Conservation (phyloP, 306 rosid species). For the Fragaria vesca region DNA sequence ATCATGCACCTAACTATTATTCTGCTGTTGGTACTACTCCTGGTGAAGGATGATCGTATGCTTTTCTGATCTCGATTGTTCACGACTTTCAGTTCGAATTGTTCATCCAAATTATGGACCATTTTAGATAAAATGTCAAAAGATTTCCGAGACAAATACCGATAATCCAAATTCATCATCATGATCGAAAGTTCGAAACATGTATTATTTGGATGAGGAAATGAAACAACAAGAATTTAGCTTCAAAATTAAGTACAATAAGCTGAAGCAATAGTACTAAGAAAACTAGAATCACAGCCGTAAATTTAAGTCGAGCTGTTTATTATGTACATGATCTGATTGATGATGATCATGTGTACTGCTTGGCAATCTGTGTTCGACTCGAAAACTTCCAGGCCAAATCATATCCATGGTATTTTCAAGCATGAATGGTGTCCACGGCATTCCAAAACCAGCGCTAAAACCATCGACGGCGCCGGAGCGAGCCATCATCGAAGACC, state of each 20-base stretch:
- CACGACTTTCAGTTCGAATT: not conserved
- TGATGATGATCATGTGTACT: slow-evolving; percentile 27
- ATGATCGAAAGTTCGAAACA: not conserved
- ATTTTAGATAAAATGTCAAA: not conserved
- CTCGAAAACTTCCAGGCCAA: slow-evolving; percentile 71
- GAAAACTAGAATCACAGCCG: slow-evolving; percentile 39
- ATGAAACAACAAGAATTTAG: slow-evolving; percentile 14
- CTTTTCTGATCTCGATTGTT: not conserved
- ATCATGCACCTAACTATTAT: not conserved
- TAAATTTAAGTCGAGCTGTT: slow-evolving; percentile 59
- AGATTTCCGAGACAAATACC: not conserved
- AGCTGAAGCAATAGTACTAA: not conserved
- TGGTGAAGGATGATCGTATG: not conserved
- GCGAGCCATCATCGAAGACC: slow-evolving; percentile 37
- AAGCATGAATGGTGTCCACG: slow-evolving; percentile 45
- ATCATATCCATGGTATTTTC: slow-evolving; percentile 43
- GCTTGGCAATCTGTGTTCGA: slow-evolving; percentile 22
- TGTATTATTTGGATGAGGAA: not conserved
- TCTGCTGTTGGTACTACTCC: not conserved
- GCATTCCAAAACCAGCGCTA: slow-evolving; percentile 26
- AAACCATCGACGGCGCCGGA: slow-evolving; percentile 20
- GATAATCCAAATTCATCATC: not conserved
- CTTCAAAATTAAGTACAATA: not conserved
- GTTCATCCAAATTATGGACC: not conserved
- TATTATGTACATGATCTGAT: slow-evolving; percentile 31